Conservation (phyloP, 306 rosid genomes). For the Fragaria nilgerrensis region DNA sequence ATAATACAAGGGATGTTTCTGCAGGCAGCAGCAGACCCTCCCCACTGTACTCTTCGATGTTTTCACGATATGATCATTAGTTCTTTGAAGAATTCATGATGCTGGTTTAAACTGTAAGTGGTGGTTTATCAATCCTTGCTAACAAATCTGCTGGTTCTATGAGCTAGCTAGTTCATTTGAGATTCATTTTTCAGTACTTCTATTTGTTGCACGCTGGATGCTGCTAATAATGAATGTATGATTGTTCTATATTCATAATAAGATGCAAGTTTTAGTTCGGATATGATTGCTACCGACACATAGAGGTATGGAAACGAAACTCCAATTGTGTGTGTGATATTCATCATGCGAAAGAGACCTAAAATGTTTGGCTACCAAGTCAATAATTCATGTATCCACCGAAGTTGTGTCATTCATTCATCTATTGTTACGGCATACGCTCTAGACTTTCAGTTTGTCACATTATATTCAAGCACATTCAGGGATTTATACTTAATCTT, state of each 20-base stretch:
- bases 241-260: not conserved
- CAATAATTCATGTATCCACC: not conserved
- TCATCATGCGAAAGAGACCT: not conserved
- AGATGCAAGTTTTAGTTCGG: not conserved
- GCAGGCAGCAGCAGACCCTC: slow-evolving; percentile 30
- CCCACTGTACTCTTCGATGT: slow-evolving; percentile 21
- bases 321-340: too few relatives aligned
- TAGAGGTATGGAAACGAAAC: not conserved
- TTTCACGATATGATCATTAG: slow-evolving; percentile 49
- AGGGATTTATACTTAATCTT: not conserved
- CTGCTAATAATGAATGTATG: not conserved
- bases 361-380: not conserved
- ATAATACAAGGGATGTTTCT: slow-evolving; percentile 21
- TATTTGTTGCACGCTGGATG: not conserved
- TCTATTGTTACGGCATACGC: not conserved
- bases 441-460: not conserved
- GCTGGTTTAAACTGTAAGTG: slow-evolving; percentile 1
- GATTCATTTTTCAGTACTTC: not conserved
- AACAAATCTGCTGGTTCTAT: not conserved
- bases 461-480: not conserved
- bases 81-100: not conserved
- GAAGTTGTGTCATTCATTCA: not conserved
- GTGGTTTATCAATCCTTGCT: not conserved
- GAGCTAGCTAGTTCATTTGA: not conserved
- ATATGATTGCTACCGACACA: not conserved